Percentiles rank a stretch among this genome's conserved stretches.
Evolutionary conservation across 2,329 filamentous ascomycete genomes (phyloP).

Genomic region (Stagonosporopsis cucurbitacearum): DNA sequence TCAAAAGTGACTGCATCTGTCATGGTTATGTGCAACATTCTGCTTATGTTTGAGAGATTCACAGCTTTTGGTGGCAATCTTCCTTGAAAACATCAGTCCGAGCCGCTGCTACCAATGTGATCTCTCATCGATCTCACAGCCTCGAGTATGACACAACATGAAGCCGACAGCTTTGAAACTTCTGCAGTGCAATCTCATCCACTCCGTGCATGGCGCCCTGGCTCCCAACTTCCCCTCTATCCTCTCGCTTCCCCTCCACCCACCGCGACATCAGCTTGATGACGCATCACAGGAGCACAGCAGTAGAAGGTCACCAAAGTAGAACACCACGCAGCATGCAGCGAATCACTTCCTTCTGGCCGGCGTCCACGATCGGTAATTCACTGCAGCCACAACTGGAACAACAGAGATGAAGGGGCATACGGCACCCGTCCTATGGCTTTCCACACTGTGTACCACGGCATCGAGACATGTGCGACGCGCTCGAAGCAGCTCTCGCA

Average conservation of each 20-base stretch:
- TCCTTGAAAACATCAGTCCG: not conserved
- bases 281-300: not conserved
- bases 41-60: not conserved
- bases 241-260: not conserved
- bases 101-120: not conserved
- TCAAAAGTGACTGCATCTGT: not conserved
- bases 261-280: not conserved
- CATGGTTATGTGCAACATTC: not conserved
- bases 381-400: slow-evolving; percentile 6
- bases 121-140: not conserved
- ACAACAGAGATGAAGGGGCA: slow-evolving; percentile 16
- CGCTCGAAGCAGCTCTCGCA: slow-evolving; percentile 2
- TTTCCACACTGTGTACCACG: not conserved
- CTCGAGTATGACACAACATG: not conserved
- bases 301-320: not conserved
- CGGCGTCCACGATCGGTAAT: not conserved
- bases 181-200: not conserved
- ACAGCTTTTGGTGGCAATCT: not conserved
- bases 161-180: not conserved
- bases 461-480: slow-evolving; percentile 5
- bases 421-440: not conserved
- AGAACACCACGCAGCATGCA: not conserved
- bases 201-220: not conserved
- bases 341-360: not conserved
- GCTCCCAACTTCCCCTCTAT: slow-evolving; percentile 1